A percentile compares a stretch with the other conserved stretches of the same genome.
Conservation (phyloP, 805 yeast species). For the Kazachstania taianensis region DNA sequence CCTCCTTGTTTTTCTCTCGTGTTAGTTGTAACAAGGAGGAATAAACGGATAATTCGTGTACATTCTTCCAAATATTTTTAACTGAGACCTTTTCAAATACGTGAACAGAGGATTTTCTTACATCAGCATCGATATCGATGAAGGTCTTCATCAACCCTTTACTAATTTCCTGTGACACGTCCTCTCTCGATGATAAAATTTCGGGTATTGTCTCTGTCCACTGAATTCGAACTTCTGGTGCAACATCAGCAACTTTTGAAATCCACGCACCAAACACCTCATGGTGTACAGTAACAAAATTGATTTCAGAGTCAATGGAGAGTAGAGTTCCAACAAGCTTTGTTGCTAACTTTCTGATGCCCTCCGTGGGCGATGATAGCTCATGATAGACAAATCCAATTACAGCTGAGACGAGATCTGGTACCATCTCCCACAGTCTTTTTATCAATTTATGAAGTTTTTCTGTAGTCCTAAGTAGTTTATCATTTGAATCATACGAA, state of each 20-base stretch:
- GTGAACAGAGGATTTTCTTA: constrained; percentile 51
- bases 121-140: constrained; percentile 65
- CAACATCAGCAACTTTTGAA: constrained; percentile 61
- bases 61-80: constrained; percentile 36
- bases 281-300: constrained; percentile 48
- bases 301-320: constrained; percentile 38
- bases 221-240: constrained; percentile 49
- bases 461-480: constrained; percentile 33
- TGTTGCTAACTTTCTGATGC: constrained; percentile 58
- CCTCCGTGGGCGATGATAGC: constrained; percentile 57
- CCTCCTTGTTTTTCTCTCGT: constrained; percentile 59
- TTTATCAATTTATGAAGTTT: constrained; percentile 55
- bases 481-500: constrained; percentile 11
- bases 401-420: constrained; percentile 62
- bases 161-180: constrained; percentile 40
- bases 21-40: constrained; percentile 49
- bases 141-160: constrained; percentile 58
- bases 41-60: constrained; percentile 41
- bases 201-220: constrained; percentile 58
- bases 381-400: constrained; percentile 77
- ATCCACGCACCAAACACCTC: constrained; percentile 64
- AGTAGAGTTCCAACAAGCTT: constrained; percentile 62
- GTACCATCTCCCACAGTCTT: constrained; percentile 68
- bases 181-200: constrained; percentile 37
- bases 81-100: constrained; percentile 41